Conservation (phyloP, 345 rosid genomes). For the Eutrema yunnanense region DNA sequence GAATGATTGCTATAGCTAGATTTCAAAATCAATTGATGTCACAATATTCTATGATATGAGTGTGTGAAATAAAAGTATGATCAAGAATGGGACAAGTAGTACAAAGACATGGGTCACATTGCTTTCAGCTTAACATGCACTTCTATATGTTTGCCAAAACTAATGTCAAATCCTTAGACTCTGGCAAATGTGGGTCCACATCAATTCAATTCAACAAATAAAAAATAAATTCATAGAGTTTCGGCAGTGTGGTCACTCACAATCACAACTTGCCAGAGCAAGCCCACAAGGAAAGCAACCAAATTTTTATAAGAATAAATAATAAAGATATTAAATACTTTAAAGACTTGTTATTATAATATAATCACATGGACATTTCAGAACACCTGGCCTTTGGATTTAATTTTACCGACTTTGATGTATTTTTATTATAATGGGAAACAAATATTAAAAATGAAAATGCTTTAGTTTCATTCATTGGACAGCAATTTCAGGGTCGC, state of each 20-base stretch:
- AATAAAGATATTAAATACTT: background rate
- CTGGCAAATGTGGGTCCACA: constrained; percentile 18
- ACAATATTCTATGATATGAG: background rate
- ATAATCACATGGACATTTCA: constrained; percentile 32
- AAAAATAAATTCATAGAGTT: background rate
- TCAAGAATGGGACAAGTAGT: constrained; percentile 22
- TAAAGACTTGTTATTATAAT: constrained; percentile 3
- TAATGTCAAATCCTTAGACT: constrained; percentile 15
- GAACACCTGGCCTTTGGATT: constrained; percentile 26
- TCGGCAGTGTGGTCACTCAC: constrained; percentile 15
- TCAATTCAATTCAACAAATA: no score
- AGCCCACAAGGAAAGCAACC: constrained; percentile 19
- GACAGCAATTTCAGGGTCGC: constrained; percentile 33
- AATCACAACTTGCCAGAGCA: constrained; percentile 18
- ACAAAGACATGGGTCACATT: constrained; percentile 25
- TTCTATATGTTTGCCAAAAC: constrained; percentile 15
- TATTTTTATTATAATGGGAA: background rate
- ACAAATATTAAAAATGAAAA: background rate
- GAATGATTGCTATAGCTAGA: constrained; percentile 19
- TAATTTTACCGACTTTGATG: constrained; percentile 7
- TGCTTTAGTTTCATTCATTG: constrained; percentile 4
- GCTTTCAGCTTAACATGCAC: constrained; percentile 16
- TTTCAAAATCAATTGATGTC: constrained; percentile 15
- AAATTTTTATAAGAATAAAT: background rate
- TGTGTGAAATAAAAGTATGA: constrained; percentile 9